Conservation (phyloP, 192 early-diverging fungal species). For the Borealophlyctis nickersoniae region DNA sequence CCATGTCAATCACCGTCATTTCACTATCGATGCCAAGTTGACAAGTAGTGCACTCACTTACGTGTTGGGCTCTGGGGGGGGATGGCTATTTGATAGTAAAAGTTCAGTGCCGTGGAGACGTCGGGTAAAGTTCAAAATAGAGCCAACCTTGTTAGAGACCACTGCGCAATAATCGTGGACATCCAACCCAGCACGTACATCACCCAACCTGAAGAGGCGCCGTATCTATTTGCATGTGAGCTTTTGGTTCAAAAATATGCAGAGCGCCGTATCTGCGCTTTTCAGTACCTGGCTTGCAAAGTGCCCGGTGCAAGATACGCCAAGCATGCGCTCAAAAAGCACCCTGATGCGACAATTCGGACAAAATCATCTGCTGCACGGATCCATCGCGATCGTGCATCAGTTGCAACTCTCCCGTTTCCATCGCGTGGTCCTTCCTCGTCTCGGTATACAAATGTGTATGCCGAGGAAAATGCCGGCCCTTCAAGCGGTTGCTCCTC, state of each 20-base stretch:
- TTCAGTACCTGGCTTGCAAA: not conserved
- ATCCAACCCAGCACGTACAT: slow-evolving; percentile 21
- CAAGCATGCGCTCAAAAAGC: slow-evolving; percentile 18
- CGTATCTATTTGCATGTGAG: too few relatives aligned
- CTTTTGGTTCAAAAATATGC: not conserved
- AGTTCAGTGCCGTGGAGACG: not conserved
- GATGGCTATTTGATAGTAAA: not conserved
- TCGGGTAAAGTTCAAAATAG: not conserved
- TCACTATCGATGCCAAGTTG: not conserved
- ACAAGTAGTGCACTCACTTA: not conserved
- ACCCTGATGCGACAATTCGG: slow-evolving; percentile 10
- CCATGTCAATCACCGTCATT: not conserved
- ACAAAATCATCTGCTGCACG: not conserved
- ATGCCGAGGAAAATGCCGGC: not conserved
- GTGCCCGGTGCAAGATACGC: slow-evolving; percentile 16
- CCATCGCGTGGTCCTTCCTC: not conserved
- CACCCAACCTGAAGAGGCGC: not conserved
- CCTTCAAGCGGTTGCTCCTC: slow-evolving; percentile 16
- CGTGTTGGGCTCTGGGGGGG: slow-evolving; percentile 28
- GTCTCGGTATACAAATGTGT: slow-evolving; percentile 1
- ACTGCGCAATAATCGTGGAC: slow-evolving; percentile 16
- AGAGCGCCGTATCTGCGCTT: not conserved
- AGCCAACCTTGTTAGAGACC: slow-evolving; percentile 25
- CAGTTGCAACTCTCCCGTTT: not conserved
- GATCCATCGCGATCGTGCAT: not conserved